Conservation (phyloP, 2,329 filamentous ascomycete species). For the Aspergillus neoniger region DNA sequence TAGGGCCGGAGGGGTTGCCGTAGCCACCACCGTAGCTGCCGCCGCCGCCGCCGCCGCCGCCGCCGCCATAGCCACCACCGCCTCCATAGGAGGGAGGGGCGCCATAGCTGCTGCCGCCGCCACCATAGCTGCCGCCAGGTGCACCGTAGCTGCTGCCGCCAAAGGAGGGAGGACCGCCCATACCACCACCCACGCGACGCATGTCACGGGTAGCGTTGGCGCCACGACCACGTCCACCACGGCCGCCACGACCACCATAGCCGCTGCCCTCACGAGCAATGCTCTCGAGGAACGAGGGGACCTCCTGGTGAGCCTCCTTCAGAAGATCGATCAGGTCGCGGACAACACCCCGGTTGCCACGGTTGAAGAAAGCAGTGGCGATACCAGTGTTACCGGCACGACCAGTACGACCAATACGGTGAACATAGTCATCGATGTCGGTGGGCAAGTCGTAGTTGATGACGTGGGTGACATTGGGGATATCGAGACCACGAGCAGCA, state of each 20-base stretch:
- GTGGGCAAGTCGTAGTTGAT: conserved; percentile 99
- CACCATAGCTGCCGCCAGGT: conserved; percentile 32
- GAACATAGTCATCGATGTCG: conserved; percentile 98
- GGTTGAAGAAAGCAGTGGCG: conserved; percentile 99
- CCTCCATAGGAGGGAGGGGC: conserved; percentile 25
- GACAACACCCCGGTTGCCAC: conserved; percentile 96
- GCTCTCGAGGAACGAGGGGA: conserved; percentile 91
- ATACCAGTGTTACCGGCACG: conserved; percentile 99
- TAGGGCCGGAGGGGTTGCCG: conserved; percentile 48
- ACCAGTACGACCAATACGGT: conserved; percentile 98
- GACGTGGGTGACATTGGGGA: conserved; percentile 94
- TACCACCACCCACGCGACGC: conserved; percentile 66
- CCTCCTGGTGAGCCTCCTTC: conserved; percentile 98
- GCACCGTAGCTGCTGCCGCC: conserved; percentile 39
- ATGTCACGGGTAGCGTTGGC: conserved; percentile 77
- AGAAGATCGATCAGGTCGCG: conserved; percentile 95
- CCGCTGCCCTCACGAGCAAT: conserved; percentile 90
- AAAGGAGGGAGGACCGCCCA: conserved; percentile 41
- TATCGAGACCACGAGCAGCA: conserved; percentile 87
- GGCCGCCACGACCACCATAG: conserved; percentile 73
- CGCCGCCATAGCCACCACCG: conserved; percentile 39
- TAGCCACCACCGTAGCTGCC: conserved; percentile 29
- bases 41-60: conserved; percentile 34
- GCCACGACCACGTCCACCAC: conserved; percentile 69
- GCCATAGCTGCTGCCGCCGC: conserved; percentile 32